Base-by-base conservation (phyloP, 2,329 filamentous ascomycete genomes). In the Phoma sp. region DNA sequence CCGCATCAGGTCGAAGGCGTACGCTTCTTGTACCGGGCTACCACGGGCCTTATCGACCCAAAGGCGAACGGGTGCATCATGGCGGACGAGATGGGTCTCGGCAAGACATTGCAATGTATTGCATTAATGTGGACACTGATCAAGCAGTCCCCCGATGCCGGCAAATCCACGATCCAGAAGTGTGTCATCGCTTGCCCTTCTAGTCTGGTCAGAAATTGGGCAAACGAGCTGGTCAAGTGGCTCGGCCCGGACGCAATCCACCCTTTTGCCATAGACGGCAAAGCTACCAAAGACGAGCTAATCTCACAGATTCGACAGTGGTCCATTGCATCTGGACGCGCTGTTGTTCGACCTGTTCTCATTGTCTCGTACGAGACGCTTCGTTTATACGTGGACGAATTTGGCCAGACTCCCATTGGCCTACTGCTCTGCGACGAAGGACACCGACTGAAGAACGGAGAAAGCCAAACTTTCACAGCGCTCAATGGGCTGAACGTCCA, bases 361-460 rank as follows among this genome's bases (percentile, higher is more conserved):
- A 99, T 99, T 55, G 93, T 99, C 37, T 99, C 95, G 0, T 99
- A 99, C 71, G 95, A 99, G 76, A 98, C 95, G 0, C 82, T 99
- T 15, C 89, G 95, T 51, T 80, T 98, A 49, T 95, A 99, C 67
- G 90, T 92, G 13, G 91, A 96, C 35, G 91, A 96, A 74, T 84
- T 99, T 49, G 94, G 90, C 68, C 88, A 95, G 69, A 93, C 91
- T 1, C 88, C 91, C 19, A 98, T 99, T 58, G 95, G 95, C 5
- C 79, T 99, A 5, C 86, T 99, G 77, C 85, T 99, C 32, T 98
- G 95, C 68, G 95, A 99, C 65, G 95, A 99, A 78, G 95, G 95
- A 0, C 95, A 99, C 79, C 89, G 96, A 17, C 77, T 99, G 60
- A 99, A 99, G 76, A 99, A 99, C 67, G 92, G 91, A 54, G 95